Base-by-base conservation (phyloP, 805 yeast species). In the Kodamaea restingae region DNA sequence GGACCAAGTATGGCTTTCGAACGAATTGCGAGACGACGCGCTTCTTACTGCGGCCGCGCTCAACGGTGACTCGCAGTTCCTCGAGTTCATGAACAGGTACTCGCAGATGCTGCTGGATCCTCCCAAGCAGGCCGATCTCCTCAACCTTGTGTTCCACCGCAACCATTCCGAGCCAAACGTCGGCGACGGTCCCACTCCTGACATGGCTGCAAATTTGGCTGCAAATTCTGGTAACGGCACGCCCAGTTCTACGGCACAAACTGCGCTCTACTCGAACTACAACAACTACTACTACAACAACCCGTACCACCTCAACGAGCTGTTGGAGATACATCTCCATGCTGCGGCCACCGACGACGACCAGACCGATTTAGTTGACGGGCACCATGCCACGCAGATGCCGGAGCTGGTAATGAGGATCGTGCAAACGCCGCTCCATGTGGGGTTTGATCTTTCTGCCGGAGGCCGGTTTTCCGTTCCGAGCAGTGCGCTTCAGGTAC, bases 41-140 rank as follows among this genome's bases (percentile, higher is more conserved):
- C 59, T 83, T 18, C 61, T 83, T 44, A 81, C 88, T 0, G 88
- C 88, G 0, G 81, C 86, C 4, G 88, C 90, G 0, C 76, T 50
- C 35, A 75, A 75, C 42, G 80, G 81, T 35, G 82, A 76, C 42
- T 69, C 77, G 4, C 78, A 76, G 41, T 75, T 77, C 43, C 59
- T 78, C 15, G 84, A 80, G 36, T 65, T 78, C 50, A 67, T 76
- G 61, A 56, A 51, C 35, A 54, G 48, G 31, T 41, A 50, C 25
- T 47, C 50, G 3, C 40, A 45, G 7, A 33, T 39, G 30, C 40
- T 18, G 38, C 34, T 44, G 21, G 36, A 38, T 25, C 33, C 44
- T 2, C 35, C 38, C 14, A 50, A 47, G 25, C 71, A 68, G 26
- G 71, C 67, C 41, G 73, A 75, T 36, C 66, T 77, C 61, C 56